Evolutionary conservation across 306 rosid genomes (phyloP).

Genomic region (Ammopiptanthus mongolicus): DNA sequence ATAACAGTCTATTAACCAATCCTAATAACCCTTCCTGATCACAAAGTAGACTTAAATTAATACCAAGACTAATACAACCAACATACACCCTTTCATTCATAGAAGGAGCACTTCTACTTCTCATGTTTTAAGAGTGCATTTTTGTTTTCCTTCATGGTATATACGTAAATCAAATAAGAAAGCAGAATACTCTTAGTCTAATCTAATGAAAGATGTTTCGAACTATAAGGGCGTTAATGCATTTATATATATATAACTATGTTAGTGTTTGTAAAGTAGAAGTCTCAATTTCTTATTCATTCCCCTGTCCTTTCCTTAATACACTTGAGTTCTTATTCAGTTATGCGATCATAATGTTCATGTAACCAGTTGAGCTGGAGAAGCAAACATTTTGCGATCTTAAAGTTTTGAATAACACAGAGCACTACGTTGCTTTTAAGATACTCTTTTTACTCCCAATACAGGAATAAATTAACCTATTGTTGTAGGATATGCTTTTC

Average conservation of each 20-base stretch:
- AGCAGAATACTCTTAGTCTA: neutral
- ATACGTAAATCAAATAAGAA: neutral
- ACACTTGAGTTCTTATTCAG: neutral
- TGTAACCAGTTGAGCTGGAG: conserved; percentile 65
- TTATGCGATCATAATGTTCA: conserved; percentile 18
- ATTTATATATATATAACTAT: neutral
- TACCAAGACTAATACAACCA: no score
- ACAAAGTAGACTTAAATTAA: no score
- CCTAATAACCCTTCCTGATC: no score
- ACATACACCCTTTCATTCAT: neutral
- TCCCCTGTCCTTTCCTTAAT: neutral
- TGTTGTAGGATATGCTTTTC: neutral
- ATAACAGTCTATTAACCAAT: no score
- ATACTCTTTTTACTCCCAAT: conserved; percentile 20
- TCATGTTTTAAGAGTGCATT: neutral
- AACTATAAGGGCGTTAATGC: neutral
- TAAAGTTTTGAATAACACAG: conserved; percentile 62
- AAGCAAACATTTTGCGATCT: conserved; percentile 72
- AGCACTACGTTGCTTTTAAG: conserved; percentile 70
- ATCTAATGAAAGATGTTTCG: neutral
- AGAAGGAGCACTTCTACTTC: neutral
- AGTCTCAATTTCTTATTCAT: neutral
- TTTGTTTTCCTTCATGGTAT: neutral
- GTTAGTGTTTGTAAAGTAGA: neutral
- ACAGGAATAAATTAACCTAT: neutral